Evolutionary conservation across 2,329 filamentous ascomycete genomes (phyloP).

Genomic region (Ceratocystis huliohia): DNA sequence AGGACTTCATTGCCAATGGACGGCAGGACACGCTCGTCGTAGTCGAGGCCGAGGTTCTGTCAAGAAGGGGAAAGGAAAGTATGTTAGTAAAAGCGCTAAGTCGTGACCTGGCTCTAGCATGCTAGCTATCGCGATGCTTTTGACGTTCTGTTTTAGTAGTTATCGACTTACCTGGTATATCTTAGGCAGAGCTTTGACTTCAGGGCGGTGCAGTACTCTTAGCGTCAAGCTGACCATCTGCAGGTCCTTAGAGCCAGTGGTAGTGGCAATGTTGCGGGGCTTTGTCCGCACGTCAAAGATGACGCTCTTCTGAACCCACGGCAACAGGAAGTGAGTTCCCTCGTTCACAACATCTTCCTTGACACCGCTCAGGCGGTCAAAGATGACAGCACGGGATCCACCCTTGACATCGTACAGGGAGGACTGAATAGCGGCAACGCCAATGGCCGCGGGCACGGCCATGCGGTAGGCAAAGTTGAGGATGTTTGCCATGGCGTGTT

Average conservation of each 20-base stretch:
- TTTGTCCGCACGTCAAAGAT: slow-evolving; percentile 96
- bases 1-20: slow-evolving; percentile 99
- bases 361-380: slow-evolving; percentile 84
- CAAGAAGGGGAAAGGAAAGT: not conserved
- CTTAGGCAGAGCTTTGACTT: slow-evolving; percentile 83
- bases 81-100: slow-evolving; percentile 15
- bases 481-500: slow-evolving; percentile 21
- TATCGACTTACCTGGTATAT: slow-evolving; percentile 76
- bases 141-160: not conserved
- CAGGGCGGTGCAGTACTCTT: slow-evolving; percentile 85
- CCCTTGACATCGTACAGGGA: slow-evolving; percentile 96
- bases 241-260: slow-evolving; percentile 95
- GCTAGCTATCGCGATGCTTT: not conserved
- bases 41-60: slow-evolving; percentile 91
- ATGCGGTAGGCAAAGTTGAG: slow-evolving; percentile 52
- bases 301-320: slow-evolving; percentile 90
- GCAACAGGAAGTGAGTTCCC: slow-evolving; percentile 90
- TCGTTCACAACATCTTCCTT: slow-evolving; percentile 88
- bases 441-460: slow-evolving; percentile 62
- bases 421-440: slow-evolving; percentile 54
- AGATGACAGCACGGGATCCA: slow-evolving; percentile 90
- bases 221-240: slow-evolving; percentile 99
- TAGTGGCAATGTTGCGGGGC: slow-evolving; percentile 93
- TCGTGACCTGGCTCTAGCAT: not conserved
- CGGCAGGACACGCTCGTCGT: slow-evolving; percentile 94